phyloP scores from a whole-genome alignment of 1,139 yeast genomes.

The Saccharomyces hybrid region DNA sequence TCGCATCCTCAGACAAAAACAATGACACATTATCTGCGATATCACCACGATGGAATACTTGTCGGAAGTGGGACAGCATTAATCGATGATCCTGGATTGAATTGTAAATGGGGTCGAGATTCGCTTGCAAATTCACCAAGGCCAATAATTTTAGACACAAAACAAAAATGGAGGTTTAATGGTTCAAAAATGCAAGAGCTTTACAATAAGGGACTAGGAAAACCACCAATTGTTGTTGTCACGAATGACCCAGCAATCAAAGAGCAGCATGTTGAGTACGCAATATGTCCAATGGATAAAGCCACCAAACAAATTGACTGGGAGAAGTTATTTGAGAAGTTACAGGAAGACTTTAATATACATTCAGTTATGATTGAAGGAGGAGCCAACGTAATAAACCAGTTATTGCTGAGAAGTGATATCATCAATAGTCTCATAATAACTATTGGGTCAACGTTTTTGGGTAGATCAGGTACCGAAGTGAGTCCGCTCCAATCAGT shows the following conservation, averaged over 20 bases:
- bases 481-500: conserved; percentile 50
- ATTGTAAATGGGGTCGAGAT: conserved; percentile 46
- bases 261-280: conserved; percentile 28
- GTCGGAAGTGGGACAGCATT: conserved; percentile 74
- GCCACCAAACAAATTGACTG: conserved; percentile 37
- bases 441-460: conserved; percentile 75
- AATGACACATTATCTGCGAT: conserved; percentile 85
- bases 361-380: conserved; percentile 87
- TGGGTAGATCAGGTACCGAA: conserved; percentile 67
- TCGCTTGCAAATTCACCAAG: conserved; percentile 33
- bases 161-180: conserved; percentile 44
- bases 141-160: conserved; percentile 78
- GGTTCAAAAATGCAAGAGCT: conserved; percentile 44
- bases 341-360: conserved; percentile 38
- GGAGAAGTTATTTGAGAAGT: conserved; percentile 39
- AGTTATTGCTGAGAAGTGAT: conserved; percentile 36
- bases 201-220: conserved; percentile 39
- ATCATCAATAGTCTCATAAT: conserved; percentile 58
- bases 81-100: conserved; percentile 84
- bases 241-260: conserved; percentile 26
- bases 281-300: conserved; percentile 30
- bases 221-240: conserved; percentile 57
- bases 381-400: conserved; percentile 73
- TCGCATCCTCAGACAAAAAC: conserved; percentile 83
- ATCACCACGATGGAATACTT: conserved; percentile 72